A percentile compares a stretch with the other conserved stretches of the same genome.
These are phyloP conservation scores for Cladosporium sp. DNA, from an alignment of 2,329 filamentous ascomycete genomes.

Conservation along the genomic window DNA sequence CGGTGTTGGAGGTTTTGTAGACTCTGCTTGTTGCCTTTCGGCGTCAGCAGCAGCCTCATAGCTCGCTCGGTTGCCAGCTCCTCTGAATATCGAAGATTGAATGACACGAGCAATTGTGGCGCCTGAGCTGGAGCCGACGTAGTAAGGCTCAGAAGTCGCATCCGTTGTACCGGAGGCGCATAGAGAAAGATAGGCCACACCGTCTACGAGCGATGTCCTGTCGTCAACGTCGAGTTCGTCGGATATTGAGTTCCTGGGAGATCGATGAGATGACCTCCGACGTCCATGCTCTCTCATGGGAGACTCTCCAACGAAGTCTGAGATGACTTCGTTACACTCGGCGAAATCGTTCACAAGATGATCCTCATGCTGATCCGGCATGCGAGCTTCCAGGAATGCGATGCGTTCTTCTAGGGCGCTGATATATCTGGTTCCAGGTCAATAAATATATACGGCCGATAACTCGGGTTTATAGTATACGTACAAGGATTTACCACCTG, in stretches of 20 bases:
- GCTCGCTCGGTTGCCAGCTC: not conserved
- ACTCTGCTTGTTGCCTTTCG: not conserved
- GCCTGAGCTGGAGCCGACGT: conserved; percentile 14
- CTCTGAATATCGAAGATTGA: conserved; percentile 15
- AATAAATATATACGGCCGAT: not conserved
- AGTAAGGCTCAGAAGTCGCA: conserved; percentile 15
- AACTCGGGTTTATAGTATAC: not conserved
- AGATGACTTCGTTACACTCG: not conserved
- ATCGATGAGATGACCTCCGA: not conserved
- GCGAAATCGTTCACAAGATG: conserved; percentile 5
- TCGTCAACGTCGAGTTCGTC: not conserved
- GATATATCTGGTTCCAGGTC: conserved; percentile 1
- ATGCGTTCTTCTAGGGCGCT: conserved; percentile 17
- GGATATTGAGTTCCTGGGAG: not conserved
- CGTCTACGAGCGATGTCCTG: conserved; percentile 10
- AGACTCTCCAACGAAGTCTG: not conserved
- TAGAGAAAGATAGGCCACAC: conserved; percentile 15
- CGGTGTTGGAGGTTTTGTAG: not conserved
- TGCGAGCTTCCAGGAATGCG: conserved; percentile 14
- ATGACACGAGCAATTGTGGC: conserved; percentile 15
- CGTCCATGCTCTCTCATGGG: not conserved
- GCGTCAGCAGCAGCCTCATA: not conserved
- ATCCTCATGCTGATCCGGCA: conserved; percentile 13
- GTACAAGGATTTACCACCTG: conserved; percentile 15
- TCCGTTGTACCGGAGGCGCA: conserved; percentile 16